These are phyloP conservation scores for Candida oleophila DNA, from an alignment of 805 yeast species.

Conservation along the genomic window DNA sequence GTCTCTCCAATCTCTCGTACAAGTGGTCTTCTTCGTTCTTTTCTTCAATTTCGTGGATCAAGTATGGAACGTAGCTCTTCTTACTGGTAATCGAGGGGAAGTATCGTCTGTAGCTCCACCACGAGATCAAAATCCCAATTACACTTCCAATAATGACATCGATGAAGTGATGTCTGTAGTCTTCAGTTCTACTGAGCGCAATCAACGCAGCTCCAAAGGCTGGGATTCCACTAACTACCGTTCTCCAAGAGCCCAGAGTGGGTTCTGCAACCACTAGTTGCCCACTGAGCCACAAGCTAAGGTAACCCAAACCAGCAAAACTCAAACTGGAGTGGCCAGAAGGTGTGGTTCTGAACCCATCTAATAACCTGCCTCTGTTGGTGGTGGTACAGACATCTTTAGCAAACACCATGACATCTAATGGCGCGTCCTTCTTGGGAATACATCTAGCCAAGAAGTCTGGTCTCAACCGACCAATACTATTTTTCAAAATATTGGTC, in stretches of 20 bases:
- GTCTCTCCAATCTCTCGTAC: slow-evolving; percentile 4
- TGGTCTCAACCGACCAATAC: slow-evolving; percentile 90
- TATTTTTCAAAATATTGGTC: slow-evolving; percentile 75
- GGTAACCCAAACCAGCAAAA: slow-evolving; percentile 65
- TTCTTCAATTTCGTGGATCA: slow-evolving; percentile 14
- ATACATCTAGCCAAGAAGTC: slow-evolving; percentile 85
- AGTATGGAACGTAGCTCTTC: slow-evolving; percentile 41
- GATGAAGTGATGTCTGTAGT: slow-evolving; percentile 89
- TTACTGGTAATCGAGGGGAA: slow-evolving; percentile 42
- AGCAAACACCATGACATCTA: slow-evolving; percentile 53
- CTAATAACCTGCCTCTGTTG: slow-evolving; percentile 45
- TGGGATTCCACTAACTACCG: slow-evolving; percentile 53
- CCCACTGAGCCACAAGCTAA: slow-evolving; percentile 65
- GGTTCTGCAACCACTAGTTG: slow-evolving; percentile 51
- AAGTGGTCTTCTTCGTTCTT: slow-evolving; percentile 9
- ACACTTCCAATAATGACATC: slow-evolving; percentile 76
- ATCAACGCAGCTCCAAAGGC: slow-evolving; percentile 67
- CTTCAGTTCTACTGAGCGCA: slow-evolving; percentile 85
- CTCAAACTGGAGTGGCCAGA: slow-evolving; percentile 77
- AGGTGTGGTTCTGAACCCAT: slow-evolving; percentile 82
- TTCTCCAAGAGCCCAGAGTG: slow-evolving; percentile 62
- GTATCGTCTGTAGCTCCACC: slow-evolving; percentile 52
- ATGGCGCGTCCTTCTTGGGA: slow-evolving; percentile 61
- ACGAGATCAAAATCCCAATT: slow-evolving; percentile 63
- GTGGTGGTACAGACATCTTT: slow-evolving; percentile 64